Conservation (phyloP, 306 rosid species). For the Arachis hypogaea region DNA sequence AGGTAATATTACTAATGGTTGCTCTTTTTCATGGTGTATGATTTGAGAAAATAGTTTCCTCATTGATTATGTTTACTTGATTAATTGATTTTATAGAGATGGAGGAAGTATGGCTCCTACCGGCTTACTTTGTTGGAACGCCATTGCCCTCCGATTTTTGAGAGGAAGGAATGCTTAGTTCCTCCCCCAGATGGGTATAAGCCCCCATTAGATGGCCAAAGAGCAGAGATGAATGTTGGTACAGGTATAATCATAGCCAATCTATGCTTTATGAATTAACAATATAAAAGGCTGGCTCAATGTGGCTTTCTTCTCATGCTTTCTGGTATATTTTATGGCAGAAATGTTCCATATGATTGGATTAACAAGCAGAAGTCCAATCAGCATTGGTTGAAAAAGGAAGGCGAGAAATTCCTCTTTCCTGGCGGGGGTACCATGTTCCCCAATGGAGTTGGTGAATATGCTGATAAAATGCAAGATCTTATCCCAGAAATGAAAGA, state of each 20-base stretch:
- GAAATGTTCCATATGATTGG: constrained; percentile 99
- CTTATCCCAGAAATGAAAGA: constrained; percentile 94
- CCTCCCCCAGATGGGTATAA: constrained; percentile 98
- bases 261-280: constrained; percentile 5
- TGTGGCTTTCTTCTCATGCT: constrained; percentile 26
- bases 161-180: constrained; percentile 88
- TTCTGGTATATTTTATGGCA: constrained; percentile 44
- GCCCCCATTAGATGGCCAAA: constrained; percentile 89
- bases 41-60: constrained; percentile 24
- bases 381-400: constrained; percentile 94
- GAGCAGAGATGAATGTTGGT: constrained; percentile 96
- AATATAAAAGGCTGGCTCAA: neutral
- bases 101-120: constrained; percentile 81
- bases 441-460: constrained; percentile 87
- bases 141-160: constrained; percentile 87
- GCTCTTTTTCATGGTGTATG: constrained; percentile 18
- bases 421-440: constrained; percentile 99
- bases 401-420: constrained; percentile 91
- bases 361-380: constrained; percentile 93
- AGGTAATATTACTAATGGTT: constrained; percentile 49
- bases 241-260: constrained; percentile 61
- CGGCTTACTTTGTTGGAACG: constrained; percentile 87
- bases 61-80: constrained; percentile 39
- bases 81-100: constrained; percentile 66
- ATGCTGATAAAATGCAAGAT: constrained; percentile 83